phyloP scores from a whole-genome alignment of 306 rosid genomes.

The Rosa persica region DNA sequence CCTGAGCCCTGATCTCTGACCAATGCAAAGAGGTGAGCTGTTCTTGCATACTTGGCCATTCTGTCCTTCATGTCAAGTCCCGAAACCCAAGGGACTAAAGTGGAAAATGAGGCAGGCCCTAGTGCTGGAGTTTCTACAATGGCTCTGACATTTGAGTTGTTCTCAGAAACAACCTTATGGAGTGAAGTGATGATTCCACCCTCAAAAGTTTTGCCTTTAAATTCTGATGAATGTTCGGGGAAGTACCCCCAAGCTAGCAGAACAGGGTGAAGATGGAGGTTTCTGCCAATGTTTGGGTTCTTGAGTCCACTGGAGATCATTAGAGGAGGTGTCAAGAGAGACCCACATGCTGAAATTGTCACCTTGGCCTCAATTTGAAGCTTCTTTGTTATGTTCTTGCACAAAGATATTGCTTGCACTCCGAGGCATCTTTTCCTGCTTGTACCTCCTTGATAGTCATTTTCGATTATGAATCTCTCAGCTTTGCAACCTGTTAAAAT shows the following conservation, averaged over 20 bases:
- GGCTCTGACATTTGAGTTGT: constrained; percentile 37
- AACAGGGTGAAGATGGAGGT: constrained; percentile 86
- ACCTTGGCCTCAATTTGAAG: constrained; percentile 73
- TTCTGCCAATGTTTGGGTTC: constrained; percentile 72
- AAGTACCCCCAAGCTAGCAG: constrained; percentile 77
- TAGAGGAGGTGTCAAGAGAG: constrained; percentile 72
- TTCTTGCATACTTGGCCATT: constrained; percentile 67
- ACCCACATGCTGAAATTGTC: constrained; percentile 76
- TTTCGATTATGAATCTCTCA: constrained; percentile 54
- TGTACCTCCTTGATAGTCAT: constrained; percentile 34
- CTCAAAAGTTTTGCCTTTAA: constrained; percentile 52
- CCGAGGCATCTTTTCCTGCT: constrained; percentile 56
- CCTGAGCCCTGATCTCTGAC: constrained; percentile 86
- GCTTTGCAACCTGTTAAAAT: constrained; percentile 81
- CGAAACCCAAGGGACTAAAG: constrained; percentile 72
- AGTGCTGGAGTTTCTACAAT: constrained; percentile 68
- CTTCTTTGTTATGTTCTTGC: constrained; percentile 52
- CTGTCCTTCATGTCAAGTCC: constrained; percentile 68
- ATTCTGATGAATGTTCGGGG: constrained; percentile 50
- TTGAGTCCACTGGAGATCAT: constrained; percentile 71
- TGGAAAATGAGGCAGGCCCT: constrained; percentile 73
- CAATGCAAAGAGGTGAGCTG: constrained; percentile 64
- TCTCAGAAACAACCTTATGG: constrained; percentile 56
- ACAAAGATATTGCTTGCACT: constrained; percentile 53
- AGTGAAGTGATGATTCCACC: constrained; percentile 88